Evolutionary conservation across 169 alveolate genomes (phyloP).

Genomic region (Eimeria sp.): DNA sequence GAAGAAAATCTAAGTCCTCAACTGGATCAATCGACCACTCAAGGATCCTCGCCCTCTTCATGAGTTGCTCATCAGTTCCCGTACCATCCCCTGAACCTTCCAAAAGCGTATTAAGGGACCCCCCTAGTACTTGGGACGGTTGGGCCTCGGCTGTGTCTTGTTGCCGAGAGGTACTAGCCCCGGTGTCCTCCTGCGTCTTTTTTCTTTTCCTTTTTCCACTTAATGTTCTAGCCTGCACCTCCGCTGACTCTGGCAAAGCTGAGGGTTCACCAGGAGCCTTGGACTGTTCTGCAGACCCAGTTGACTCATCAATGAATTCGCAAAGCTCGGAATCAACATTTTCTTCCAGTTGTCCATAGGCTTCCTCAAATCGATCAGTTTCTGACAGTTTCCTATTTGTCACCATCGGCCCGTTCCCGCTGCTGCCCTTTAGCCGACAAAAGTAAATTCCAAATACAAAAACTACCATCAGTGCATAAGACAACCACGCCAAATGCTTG

Average conservation of each 20-base stretch:
- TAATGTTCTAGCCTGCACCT: not conserved
- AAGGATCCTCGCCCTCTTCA: not conserved
- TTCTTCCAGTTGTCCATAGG: not conserved
- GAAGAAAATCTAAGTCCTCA: not conserved
- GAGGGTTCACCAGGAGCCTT: not conserved
- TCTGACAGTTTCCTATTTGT: not conserved
- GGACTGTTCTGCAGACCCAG: not conserved
- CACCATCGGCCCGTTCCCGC: not conserved
- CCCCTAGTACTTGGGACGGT: not conserved
- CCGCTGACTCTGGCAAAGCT: not conserved
- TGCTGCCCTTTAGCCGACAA: conserved; percentile 11
- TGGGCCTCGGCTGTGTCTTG: no score
- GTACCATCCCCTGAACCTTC: not conserved
- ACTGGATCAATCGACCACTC: not conserved
- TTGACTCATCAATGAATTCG: not conserved
- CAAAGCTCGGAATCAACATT: not conserved
- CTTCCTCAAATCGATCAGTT: not conserved
- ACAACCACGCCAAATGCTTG: not conserved
- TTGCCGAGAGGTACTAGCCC: not conserved
- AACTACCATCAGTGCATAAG: not conserved
- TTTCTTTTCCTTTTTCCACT: not conserved
- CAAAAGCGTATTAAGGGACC: not conserved
- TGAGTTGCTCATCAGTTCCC: not conserved
- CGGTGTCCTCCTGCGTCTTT: not conserved
- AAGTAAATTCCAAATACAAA: not conserved